Evolutionary conservation across 352 stramenopile species (phyloP).

Genomic region (Phytophthora tubulina): DNA sequence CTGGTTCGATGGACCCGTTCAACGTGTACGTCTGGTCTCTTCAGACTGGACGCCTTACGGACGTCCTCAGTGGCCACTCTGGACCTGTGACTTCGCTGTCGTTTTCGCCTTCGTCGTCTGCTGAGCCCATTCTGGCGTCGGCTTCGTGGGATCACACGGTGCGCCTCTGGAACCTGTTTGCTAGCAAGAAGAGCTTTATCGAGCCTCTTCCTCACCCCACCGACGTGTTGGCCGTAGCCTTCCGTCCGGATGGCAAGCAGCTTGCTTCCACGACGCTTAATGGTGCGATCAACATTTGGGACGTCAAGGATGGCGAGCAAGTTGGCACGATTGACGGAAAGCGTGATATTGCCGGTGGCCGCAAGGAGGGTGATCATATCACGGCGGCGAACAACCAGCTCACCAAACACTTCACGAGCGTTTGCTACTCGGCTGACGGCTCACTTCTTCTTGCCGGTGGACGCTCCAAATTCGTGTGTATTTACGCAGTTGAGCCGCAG

Average conservation of each 20-base stretch:
- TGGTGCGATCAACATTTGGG: slow-evolving; percentile 97
- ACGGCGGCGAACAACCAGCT: slow-evolving; percentile 91
- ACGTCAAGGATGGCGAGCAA: slow-evolving; percentile 96
- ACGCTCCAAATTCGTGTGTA: slow-evolving; percentile 99
- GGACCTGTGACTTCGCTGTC: slow-evolving; percentile 95
- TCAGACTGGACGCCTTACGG: slow-evolving; percentile 96
- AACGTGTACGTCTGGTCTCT: slow-evolving; percentile 99
- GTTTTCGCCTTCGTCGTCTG: slow-evolving; percentile 89
- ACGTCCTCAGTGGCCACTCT: slow-evolving; percentile 98
- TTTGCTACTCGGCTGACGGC: slow-evolving; percentile 99
- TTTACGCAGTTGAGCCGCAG: slow-evolving; percentile 96
- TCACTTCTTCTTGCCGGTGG: slow-evolving; percentile 97
- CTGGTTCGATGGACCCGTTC: slow-evolving; percentile 96
- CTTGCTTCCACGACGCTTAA: slow-evolving; percentile 96
- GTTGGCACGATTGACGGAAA: slow-evolving; percentile 97
- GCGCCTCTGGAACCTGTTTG: slow-evolving; percentile 99
- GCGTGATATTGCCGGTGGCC: slow-evolving; percentile 96
- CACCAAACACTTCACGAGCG: slow-evolving; percentile 98
- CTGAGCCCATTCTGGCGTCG: slow-evolving; percentile 93
- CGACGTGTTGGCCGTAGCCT: slow-evolving; percentile 97
- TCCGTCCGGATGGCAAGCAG: slow-evolving; percentile 97
- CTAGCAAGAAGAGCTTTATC: slow-evolving; percentile 95
- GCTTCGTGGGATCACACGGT: slow-evolving; percentile 99
- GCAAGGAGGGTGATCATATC: slow-evolving; percentile 83
- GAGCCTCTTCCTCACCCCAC: slow-evolving; percentile 97